A percentile compares a stretch with the other conserved stretches of the same genome.
Evolutionary conservation across 2,329 filamentous ascomycete genomes (phyloP).

Genomic region (Coniochaeta prunicola): DNA sequence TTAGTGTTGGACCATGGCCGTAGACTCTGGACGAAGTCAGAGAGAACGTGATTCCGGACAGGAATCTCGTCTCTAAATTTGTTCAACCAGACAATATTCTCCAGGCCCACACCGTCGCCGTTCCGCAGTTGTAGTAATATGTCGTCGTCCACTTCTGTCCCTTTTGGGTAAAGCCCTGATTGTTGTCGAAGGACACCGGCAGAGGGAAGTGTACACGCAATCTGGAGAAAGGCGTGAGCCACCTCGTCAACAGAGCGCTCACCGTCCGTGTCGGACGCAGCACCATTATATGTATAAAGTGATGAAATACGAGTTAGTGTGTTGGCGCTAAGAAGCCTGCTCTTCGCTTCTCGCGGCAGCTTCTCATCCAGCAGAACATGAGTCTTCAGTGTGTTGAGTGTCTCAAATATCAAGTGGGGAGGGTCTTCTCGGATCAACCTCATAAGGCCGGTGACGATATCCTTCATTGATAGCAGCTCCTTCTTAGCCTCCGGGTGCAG

Average conservation of each 20-base stretch:
- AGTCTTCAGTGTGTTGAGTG: slow-evolving; percentile 62
- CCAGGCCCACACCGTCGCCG: slow-evolving; percentile 55
- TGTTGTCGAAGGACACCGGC: slow-evolving; percentile 71
- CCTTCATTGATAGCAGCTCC: slow-evolving; percentile 74
- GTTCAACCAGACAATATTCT: slow-evolving; percentile 63
- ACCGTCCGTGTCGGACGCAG: slow-evolving; percentile 24
- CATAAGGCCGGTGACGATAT: slow-evolving; percentile 63
- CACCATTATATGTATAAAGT: slow-evolving; percentile 58
- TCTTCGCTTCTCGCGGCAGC: slow-evolving; percentile 67
- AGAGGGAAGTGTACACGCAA: slow-evolving; percentile 64
- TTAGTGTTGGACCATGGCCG: slow-evolving; percentile 75
- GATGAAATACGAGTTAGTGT: slow-evolving; percentile 65
- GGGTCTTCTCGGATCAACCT: slow-evolving; percentile 74
- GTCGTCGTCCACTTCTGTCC: slow-evolving; percentile 51
- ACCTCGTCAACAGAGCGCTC: slow-evolving; percentile 52
- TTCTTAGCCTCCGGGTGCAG: slow-evolving; percentile 70
- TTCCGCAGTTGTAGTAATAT: slow-evolving; percentile 27
- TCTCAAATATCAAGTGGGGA: slow-evolving; percentile 65
- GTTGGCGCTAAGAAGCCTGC: slow-evolving; percentile 65
- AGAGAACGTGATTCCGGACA: slow-evolving; percentile 72
- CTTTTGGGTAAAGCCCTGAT: slow-evolving; percentile 77
- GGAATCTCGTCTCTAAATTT: slow-evolving; percentile 59
- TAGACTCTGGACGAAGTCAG: slow-evolving; percentile 70
- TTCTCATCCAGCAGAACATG: slow-evolving; percentile 69
- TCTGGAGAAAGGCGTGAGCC: slow-evolving; percentile 68